These are phyloP conservation scores for Quercus suber DNA, from an alignment of 306 rosid species.

Conservation along the genomic window DNA sequence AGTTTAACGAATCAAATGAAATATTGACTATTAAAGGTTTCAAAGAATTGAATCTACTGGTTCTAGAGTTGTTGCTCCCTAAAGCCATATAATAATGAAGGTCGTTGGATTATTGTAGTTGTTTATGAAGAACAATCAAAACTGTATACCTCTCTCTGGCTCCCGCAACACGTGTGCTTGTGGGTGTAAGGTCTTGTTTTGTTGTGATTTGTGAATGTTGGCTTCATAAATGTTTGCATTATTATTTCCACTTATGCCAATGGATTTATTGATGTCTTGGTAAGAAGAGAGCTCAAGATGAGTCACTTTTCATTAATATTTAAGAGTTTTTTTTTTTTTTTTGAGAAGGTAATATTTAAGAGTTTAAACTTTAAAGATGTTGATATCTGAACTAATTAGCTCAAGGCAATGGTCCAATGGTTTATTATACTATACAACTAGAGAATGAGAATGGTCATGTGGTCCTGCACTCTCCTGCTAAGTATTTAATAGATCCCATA, in stretches of 20 bases:
- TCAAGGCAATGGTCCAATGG: neutral
- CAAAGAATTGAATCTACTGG: too few species aligned
- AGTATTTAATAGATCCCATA: too few species aligned
- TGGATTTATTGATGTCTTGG: neutral
- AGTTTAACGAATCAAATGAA: too few species aligned
- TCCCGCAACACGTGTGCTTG: too few species aligned
- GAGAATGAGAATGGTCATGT: too few species aligned
- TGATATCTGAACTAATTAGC: neutral
- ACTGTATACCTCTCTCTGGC: too few species aligned
- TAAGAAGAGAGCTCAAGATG: neutral
- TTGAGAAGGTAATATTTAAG: neutral
- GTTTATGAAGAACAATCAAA: too few species aligned
- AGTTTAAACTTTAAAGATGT: neutral
- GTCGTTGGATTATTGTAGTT: too few species aligned
- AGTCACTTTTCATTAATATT: neutral
- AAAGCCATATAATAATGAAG: neutral
- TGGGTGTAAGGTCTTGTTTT: too few species aligned
- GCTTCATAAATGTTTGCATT: neutral
- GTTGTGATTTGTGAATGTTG: neutral
- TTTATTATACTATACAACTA: too few species aligned
- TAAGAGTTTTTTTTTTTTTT: neutral
- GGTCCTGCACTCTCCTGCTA: too few species aligned
- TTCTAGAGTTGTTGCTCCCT: neutral
- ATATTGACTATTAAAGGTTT: too few species aligned
- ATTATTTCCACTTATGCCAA: neutral